A percentile compares a stretch with the other conserved stretches of the same genome.
Evolutionary conservation across 768 basidiomycete genomes (phyloP).

Genomic region (Boletellus emodensis): DNA sequence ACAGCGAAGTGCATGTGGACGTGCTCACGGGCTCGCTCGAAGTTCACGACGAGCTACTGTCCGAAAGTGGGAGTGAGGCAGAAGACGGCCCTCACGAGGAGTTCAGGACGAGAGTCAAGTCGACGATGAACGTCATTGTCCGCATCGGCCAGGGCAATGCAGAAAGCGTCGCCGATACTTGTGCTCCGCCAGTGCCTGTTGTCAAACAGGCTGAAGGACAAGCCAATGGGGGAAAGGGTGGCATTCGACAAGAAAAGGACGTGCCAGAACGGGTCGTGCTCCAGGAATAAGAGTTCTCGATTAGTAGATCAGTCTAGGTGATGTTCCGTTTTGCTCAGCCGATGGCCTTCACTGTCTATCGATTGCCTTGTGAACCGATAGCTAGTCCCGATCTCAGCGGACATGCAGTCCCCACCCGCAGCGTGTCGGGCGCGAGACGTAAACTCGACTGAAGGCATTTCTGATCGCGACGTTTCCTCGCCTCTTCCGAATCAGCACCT

Average conservation of each 20-base stretch:
- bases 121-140: slow-evolving; percentile 57
- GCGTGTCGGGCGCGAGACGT: too few species aligned
- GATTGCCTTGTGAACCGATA: neutral
- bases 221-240: slow-evolving; percentile 9
- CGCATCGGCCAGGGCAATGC: slow-evolving; percentile 60
- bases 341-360: neutral
- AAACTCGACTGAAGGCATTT: neutral
- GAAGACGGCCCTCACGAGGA: slow-evolving; percentile 53
- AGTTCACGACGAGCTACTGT: slow-evolving; percentile 72
- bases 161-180: slow-evolving; percentile 16
- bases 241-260: slow-evolving; percentile 2
- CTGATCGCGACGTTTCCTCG: too few species aligned
- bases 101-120: slow-evolving; percentile 64
- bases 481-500: neutral
- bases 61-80: slow-evolving; percentile 45
- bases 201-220: slow-evolving; percentile 7
- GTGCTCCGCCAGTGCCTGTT: neutral
- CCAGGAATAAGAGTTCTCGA: slow-evolving; percentile 37
- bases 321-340: neutral
- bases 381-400: too few species aligned
- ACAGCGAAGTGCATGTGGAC: slow-evolving; percentile 58
- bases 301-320: neutral
- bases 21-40: slow-evolving; percentile 67
- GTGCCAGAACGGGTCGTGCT: slow-evolving; percentile 30
- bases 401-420: too few species aligned